These are phyloP conservation scores for Nakazawaea ernobii DNA, from an alignment of 805 yeast genomes.

Conservation along the genomic window DNA sequence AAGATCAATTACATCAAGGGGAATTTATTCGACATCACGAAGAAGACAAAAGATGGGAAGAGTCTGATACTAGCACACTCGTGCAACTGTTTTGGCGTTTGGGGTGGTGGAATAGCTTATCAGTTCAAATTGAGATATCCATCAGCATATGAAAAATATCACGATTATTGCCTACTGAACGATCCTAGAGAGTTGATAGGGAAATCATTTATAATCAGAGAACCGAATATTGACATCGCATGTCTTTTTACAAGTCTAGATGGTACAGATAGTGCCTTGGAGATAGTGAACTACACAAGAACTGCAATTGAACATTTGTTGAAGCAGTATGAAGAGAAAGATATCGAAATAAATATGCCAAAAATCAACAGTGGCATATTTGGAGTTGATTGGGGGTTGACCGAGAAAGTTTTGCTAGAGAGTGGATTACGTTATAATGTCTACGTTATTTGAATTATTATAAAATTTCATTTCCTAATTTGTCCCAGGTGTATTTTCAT, in stretches of 20 bases:
- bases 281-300: constrained; percentile 47
- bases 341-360: constrained; percentile 52
- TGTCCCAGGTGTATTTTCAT: constrained; percentile 12
- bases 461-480: no score
- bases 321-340: constrained; percentile 26
- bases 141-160: constrained; percentile 45
- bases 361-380: constrained; percentile 78
- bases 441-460: constrained; percentile 30
- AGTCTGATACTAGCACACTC: constrained; percentile 59
- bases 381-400: constrained; percentile 70
- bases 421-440: constrained; percentile 35
- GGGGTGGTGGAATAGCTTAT: constrained; percentile 85
- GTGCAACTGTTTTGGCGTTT: constrained; percentile 69
- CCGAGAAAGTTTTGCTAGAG: constrained; percentile 45
- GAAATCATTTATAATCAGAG: constrained; percentile 40
- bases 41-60: neutral
- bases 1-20: constrained; percentile 43
- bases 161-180: constrained; percentile 31
- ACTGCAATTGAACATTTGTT: constrained; percentile 42
- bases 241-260: constrained; percentile 69
- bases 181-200: constrained; percentile 36
- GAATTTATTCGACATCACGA: constrained; percentile 42
- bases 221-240: constrained; percentile 35
- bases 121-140: constrained; percentile 52
- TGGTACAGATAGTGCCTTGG: constrained; percentile 40